phyloP scores from a whole-genome alignment of 805 yeast species.

The Starmera caribaea region DNA sequence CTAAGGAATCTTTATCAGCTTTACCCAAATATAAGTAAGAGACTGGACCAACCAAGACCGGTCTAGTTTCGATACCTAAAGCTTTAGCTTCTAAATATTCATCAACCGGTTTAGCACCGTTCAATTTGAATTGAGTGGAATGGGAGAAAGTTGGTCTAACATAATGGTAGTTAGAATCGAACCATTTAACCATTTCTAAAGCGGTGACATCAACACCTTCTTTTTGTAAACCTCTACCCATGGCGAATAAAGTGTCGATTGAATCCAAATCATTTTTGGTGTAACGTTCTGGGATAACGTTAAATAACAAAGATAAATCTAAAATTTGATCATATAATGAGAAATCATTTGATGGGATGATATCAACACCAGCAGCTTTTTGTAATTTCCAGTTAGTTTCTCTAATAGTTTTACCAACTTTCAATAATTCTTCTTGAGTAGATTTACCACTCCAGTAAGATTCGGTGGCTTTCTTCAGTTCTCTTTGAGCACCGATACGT shows the following conservation, averaged over 20 bases:
- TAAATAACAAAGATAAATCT: slow-evolving; percentile 86
- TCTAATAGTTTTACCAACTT: slow-evolving; percentile 93
- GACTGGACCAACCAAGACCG: slow-evolving; percentile 93
- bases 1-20: slow-evolving; percentile 96
- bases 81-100: slow-evolving; percentile 98
- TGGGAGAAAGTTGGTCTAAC: slow-evolving; percentile 98
- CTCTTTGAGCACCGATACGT: slow-evolving; percentile 99
- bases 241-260: slow-evolving; percentile 91
- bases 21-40: slow-evolving; percentile 93
- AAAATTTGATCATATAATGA: slow-evolving; percentile 96
- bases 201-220: slow-evolving; percentile 98
- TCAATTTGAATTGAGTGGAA: slow-evolving; percentile 91
- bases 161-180: slow-evolving; percentile 98
- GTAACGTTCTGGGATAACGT: slow-evolving; percentile 95
- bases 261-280: slow-evolving; percentile 81
- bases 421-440: slow-evolving; percentile 74
- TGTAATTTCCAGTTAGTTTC: slow-evolving; percentile 97
- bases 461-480: slow-evolving; percentile 97
- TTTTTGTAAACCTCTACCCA: slow-evolving; percentile 99
- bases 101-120: slow-evolving; percentile 92
- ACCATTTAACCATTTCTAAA: slow-evolving; percentile 99
- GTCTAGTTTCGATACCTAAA: slow-evolving; percentile 94
- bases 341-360: slow-evolving; percentile 96
- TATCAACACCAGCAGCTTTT: slow-evolving; percentile 92
- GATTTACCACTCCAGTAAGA: slow-evolving; percentile 98